Percentiles rank a stretch among this genome's conserved stretches.
These are phyloP conservation scores for Trichoderma virens DNA, from an alignment of 495 filamentous ascomycete species.

Conservation along the genomic window DNA sequence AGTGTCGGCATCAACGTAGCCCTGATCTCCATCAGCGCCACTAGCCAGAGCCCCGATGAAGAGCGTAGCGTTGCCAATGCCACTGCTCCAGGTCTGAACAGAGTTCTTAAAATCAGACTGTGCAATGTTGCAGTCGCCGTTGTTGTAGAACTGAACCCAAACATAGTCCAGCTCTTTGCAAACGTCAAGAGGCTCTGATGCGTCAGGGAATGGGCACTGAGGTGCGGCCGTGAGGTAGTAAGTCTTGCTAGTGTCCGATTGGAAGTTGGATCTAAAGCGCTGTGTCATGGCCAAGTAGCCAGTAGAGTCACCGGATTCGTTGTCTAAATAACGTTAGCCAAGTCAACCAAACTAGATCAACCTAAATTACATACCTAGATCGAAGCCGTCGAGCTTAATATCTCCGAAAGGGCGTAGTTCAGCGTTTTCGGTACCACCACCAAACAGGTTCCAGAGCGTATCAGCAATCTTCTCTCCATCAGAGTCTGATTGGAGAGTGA, in stretches of 20 bases:
- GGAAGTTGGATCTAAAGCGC: slow-evolving; percentile 38
- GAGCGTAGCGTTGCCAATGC: slow-evolving; percentile 9
- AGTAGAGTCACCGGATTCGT: slow-evolving; percentile 9
- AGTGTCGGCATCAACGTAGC: no score
- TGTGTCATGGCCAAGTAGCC: slow-evolving; percentile 34
- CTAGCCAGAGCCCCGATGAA: slow-evolving; percentile 12
- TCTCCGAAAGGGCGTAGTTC: slow-evolving; percentile 42
- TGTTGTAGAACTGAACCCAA: slow-evolving; percentile 21
- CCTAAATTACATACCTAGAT: slow-evolving; percentile 37
- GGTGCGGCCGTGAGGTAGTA: slow-evolving; percentile 51
- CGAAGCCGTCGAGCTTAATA: slow-evolving; percentile 50
- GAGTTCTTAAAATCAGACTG: slow-evolving; percentile 6
- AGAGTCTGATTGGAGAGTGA: slow-evolving; percentile 29
- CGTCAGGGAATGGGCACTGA: slow-evolving; percentile 47
- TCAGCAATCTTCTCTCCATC: slow-evolving; percentile 40
- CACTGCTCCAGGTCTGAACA: slow-evolving; percentile 9
- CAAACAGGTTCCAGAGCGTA: slow-evolving; percentile 48
- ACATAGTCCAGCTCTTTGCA: slow-evolving; percentile 20
- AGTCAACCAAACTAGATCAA: no score
- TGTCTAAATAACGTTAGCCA: neutral
- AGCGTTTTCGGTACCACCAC: slow-evolving; percentile 27
- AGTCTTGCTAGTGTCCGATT: slow-evolving; percentile 25
- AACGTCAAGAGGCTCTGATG: slow-evolving; percentile 28
- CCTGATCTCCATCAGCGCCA: slow-evolving; percentile 11
- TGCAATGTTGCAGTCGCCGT: slow-evolving; percentile 12